Conservation (phyloP, 495 filamentous ascomycete genomes). For the Parathielavia appendiculata region DNA sequence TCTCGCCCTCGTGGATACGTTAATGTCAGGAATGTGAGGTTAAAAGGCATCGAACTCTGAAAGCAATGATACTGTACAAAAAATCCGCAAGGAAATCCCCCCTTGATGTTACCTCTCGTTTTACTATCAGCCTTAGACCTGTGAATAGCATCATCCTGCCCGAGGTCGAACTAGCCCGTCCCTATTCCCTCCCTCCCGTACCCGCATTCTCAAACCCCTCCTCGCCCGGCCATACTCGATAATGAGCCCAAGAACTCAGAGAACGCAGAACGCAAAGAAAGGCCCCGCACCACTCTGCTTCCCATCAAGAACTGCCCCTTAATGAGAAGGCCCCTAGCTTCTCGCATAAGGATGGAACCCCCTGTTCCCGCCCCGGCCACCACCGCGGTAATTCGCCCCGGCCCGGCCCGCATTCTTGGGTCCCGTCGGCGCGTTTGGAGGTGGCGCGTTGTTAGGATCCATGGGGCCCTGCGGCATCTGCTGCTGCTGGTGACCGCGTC, state of each 20-base stretch:
- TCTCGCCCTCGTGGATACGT: too few species aligned
- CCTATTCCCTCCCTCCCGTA: neutral
- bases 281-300: neutral
- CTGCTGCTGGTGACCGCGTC: slow-evolving; percentile 26
- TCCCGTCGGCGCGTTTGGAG: slow-evolving; percentile 90
- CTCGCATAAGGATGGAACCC: slow-evolving; percentile 77
- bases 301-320: neutral
- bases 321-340: slow-evolving; percentile 17
- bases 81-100: neutral
- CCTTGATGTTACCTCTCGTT: neutral
- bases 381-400: slow-evolving; percentile 90
- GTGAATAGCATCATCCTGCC: neutral
- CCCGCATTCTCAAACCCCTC: neutral
- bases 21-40: too few species aligned
- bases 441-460: slow-evolving; percentile 58
- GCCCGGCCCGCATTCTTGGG: slow-evolving; percentile 94
- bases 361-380: slow-evolving; percentile 69
- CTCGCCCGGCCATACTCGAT: neutral
- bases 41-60: neutral
- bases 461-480: slow-evolving; percentile 29
- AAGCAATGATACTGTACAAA: slow-evolving; percentile 4
- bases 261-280: neutral
- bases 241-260: neutral
- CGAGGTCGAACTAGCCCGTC: neutral
- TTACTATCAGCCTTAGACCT: neutral